Percentiles rank a stretch among this genome's conserved stretches.
These are phyloP conservation scores for Dipodascus geniculatus DNA, from an alignment of 805 yeast species.

Conservation along the genomic window DNA sequence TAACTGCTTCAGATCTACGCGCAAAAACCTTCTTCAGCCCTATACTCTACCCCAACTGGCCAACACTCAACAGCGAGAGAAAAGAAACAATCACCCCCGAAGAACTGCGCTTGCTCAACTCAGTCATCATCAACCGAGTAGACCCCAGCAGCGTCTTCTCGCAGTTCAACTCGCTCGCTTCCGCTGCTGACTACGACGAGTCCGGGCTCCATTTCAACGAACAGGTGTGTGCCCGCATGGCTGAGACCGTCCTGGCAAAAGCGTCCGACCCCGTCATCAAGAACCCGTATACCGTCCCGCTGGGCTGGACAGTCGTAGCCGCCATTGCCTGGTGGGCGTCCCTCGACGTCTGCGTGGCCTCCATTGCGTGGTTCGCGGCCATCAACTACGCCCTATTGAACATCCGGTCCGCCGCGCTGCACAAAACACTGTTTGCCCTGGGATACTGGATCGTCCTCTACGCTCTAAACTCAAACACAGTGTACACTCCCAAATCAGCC, in stretches of 20 bases:
- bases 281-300: too few relatives aligned
- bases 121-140: background rate
- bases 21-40: background rate
- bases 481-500: too few relatives aligned
- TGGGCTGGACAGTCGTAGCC: too few relatives aligned
- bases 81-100: background rate
- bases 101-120: background rate
- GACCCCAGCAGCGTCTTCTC: background rate
- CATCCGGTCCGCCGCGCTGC: too few relatives aligned
- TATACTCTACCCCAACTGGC: background rate
- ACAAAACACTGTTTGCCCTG: too few relatives aligned
- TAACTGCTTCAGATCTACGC: background rate
- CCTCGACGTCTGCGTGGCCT: too few relatives aligned
- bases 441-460: too few relatives aligned
- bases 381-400: too few relatives aligned
- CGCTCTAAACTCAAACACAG: too few relatives aligned
- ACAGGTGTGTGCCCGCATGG: background rate
- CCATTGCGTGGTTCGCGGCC: too few relatives aligned
- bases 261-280: background rate
- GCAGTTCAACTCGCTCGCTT: background rate
- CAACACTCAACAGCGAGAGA: background rate
- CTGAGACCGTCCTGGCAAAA: background rate
- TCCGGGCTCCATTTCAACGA: background rate
- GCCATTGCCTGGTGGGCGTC: too few relatives aligned
- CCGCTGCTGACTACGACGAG: background rate